Conservation (phyloP, 768 basidiomycete genomes). For the Pleurotus sapidus region DNA sequence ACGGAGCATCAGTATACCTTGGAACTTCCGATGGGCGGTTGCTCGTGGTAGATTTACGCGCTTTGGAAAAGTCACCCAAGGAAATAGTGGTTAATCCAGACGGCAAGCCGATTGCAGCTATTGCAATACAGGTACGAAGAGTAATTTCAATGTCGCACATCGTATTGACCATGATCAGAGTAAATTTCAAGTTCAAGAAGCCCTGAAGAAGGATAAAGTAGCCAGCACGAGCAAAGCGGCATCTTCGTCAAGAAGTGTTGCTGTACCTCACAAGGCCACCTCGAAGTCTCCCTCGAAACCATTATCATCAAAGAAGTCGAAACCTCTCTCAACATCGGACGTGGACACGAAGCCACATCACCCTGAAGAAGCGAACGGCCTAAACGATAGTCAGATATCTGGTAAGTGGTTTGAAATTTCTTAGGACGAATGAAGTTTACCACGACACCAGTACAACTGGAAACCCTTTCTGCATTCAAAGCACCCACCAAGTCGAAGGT, state of each 20-base stretch:
- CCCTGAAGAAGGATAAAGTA: background rate
- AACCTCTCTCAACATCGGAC: background rate
- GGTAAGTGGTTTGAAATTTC: background rate
- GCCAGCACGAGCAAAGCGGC: background rate
- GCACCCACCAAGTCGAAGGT: background rate
- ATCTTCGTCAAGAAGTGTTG: background rate
- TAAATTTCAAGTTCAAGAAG: constrained; percentile 14
- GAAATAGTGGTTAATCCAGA: constrained; percentile 45
- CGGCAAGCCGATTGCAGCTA: constrained; percentile 44
- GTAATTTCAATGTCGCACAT: background rate
- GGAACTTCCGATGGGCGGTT: constrained; percentile 66
- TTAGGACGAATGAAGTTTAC: too few relatives aligned
- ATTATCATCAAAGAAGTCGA: background rate
- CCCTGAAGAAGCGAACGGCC: background rate
- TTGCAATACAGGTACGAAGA: constrained; percentile 53
- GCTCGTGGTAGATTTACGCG: constrained; percentile 61
- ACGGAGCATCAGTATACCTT: constrained; percentile 64
- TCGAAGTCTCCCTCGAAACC: background rate
- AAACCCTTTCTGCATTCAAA: background rate
- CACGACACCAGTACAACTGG: background rate
- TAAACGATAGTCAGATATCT: constrained; percentile 5
- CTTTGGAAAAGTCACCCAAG: constrained; percentile 64
- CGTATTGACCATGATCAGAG: constrained; percentile 11
- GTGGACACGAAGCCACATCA: background rate
- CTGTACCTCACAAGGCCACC: background rate